Percentiles rank a stretch among this genome's conserved stretches.
Conservation (phyloP, 495 filamentous ascomycete genomes). For the Aspergillus carlsbadensis region DNA sequence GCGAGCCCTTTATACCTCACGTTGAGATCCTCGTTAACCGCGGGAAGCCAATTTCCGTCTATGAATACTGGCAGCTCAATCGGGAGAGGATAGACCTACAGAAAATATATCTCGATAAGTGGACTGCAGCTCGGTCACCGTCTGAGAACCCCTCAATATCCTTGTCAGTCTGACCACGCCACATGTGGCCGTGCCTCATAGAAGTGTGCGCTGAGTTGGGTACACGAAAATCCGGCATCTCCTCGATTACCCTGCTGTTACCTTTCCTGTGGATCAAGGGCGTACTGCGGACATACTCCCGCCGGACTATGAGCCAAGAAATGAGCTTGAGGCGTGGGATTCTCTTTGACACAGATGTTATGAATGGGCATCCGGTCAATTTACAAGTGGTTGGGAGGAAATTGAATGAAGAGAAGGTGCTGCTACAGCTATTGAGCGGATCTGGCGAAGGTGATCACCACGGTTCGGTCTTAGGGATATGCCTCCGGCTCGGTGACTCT, state of each 20-base stretch:
- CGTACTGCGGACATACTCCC: constrained; percentile 46
- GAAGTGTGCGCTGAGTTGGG: constrained; percentile 47
- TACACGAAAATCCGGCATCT: constrained; percentile 73
- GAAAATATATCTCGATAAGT: constrained; percentile 56
- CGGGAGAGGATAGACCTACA: constrained; percentile 49
- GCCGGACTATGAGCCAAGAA: constrained; percentile 46
- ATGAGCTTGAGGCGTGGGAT: constrained; percentile 51
- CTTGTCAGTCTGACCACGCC: constrained; percentile 57
- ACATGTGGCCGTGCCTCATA: constrained; percentile 47
- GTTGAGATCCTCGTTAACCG: constrained; percentile 47
- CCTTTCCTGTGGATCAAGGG: constrained; percentile 54
- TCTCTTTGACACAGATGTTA: constrained; percentile 44
- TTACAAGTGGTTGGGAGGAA: constrained; percentile 54
- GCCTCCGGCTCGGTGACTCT: too few relatives aligned
- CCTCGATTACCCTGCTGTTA: constrained; percentile 60
- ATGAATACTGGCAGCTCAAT: constrained; percentile 57
- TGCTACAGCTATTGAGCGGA: constrained; percentile 40
- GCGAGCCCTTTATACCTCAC: constrained; percentile 56
- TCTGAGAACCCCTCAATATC: constrained; percentile 58
- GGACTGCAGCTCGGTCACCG: constrained; percentile 46
- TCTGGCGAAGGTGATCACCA: constrained; percentile 22
- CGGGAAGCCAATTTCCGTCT: constrained; percentile 50
- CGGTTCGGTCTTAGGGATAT: not conserved
- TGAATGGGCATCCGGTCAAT: constrained; percentile 46
- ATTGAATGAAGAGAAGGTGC: constrained; percentile 56